Conservation (phyloP, 768 basidiomycete genomes). For the Pleurotus platypus region DNA sequence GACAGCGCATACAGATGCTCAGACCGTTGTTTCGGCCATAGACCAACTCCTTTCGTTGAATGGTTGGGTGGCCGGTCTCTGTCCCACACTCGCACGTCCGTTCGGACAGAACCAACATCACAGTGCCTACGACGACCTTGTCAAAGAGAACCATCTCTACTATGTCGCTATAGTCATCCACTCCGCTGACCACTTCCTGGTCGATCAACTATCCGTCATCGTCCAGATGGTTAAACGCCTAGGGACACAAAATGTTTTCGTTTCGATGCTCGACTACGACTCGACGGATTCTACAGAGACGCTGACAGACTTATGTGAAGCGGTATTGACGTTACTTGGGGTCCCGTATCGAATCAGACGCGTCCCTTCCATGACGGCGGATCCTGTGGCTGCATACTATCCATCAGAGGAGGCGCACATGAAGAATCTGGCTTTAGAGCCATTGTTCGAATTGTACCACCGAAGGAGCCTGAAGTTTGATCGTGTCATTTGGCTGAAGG, state of each 20-base stretch:
- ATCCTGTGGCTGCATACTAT: conserved; percentile 88
- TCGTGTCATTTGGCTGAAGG: conserved; percentile 95
- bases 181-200: conserved; percentile 97
- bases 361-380: conserved; percentile 91
- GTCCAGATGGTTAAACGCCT: conserved; percentile 92
- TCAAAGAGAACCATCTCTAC: conserved; percentile 80
- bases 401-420: conserved; percentile 93
- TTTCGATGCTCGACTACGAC: conserved; percentile 97
- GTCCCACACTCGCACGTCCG: conserved; percentile 90
- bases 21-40: conserved; percentile 84
- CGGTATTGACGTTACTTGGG: conserved; percentile 88
- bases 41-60: conserved; percentile 94
- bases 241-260: conserved; percentile 87
- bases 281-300: conserved; percentile 95
- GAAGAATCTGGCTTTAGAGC: conserved; percentile 90
- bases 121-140: conserved; percentile 86
- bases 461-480: conserved; percentile 81
- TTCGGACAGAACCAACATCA: conserved; percentile 90
- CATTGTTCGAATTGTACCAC: conserved; percentile 75
- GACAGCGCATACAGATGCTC: conserved; percentile 85
- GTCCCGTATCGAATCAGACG: conserved; percentile 90
- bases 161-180: conserved; percentile 95
- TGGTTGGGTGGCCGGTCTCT: conserved; percentile 96
- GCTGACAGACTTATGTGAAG: conserved; percentile 90
- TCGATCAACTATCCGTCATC: conserved; percentile 97